Base-by-base conservation (phyloP, 2,329 filamentous ascomycete genomes). In the Fusarium sp. region DNA sequence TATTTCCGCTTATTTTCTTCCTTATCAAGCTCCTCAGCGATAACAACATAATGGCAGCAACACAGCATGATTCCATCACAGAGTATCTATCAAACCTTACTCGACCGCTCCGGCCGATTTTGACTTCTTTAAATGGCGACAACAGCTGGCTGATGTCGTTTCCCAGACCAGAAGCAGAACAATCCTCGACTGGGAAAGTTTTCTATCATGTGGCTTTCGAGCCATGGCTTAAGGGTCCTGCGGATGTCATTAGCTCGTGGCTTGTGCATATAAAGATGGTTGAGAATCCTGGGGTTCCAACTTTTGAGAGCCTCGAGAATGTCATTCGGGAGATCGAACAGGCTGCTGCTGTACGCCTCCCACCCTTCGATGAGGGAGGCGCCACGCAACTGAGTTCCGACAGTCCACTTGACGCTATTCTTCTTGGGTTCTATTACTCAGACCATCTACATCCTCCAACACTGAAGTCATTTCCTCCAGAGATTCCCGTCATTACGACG, bases 71-170 rank as follows among this genome's bases (percentile, higher is more conserved):
- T 18, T 24, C 16, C 4, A 22, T 66, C 1, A 2, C n/a, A 1
- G 27, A 45, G 8, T 29, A 70, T 15, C 15, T 69, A 2, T 47
- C 52, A 0, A 43, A 56, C 2, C 27, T n/a, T 2, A 15, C n/a
- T 7, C 55, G 32, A 12, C 49, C 30, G 10, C 59, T 65, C 6
- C 44, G 74, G 32, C 78, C 79, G 0, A 65, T 79, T 9, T 49
- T 79, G 18, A 80, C 78, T 1, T 75, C 71, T 10, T 64, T 80
- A 9, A 81, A 81, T 53, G 78, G 78, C 8, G 79, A 81, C 47
- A 77, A 77, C 18, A 77, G 77, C 32, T 81, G 79, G 79, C 64
- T 81, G 4, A 59, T 80, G 32, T 79, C 78, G 9, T 75, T 80
- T 42, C 78, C 78, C 4, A 74, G 74, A 8, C 78, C 77, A 5